phyloP scores from a whole-genome alignment of 2,329 filamentous ascomycete species.

The Nothophaeocryptopus gaeumannii region DNA sequence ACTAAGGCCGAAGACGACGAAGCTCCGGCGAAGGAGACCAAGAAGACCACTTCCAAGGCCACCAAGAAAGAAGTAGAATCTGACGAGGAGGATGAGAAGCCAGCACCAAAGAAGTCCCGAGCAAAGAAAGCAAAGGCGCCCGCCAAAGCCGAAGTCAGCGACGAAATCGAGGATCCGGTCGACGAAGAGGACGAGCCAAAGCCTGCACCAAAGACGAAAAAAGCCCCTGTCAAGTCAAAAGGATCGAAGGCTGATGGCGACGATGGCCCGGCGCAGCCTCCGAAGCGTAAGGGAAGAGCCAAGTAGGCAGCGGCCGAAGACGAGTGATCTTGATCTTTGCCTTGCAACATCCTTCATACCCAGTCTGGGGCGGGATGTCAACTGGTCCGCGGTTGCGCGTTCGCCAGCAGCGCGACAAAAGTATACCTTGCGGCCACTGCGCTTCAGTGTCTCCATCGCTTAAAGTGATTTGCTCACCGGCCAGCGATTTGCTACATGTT shows the following conservation, averaged over 20 bases:
- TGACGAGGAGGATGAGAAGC: slow-evolving; percentile 18
- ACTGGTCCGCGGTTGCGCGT: too few species aligned
- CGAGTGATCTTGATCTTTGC: background rate
- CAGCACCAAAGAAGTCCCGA: slow-evolving; percentile 25
- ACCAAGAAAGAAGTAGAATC: slow-evolving; percentile 18
- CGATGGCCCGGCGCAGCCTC: slow-evolving; percentile 31
- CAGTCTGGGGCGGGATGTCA: too few species aligned
- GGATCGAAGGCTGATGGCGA: slow-evolving; percentile 35
- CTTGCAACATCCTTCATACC: background rate
- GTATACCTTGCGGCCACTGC: too few species aligned
- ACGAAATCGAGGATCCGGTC: slow-evolving; percentile 13
- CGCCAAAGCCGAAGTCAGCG: slow-evolving; percentile 21
- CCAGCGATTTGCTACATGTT: background rate
- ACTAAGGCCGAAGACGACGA: slow-evolving; percentile 15
- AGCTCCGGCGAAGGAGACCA: slow-evolving; percentile 4
- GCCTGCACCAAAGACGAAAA: slow-evolving; percentile 28
- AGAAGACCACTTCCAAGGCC: slow-evolving; percentile 15
- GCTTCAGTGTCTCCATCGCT: too few species aligned
- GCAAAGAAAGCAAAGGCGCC: slow-evolving; percentile 31
- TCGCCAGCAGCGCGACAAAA: too few species aligned
- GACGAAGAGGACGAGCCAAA: slow-evolving; percentile 32
- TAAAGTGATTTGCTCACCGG: too few species aligned
- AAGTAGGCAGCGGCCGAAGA: slow-evolving; percentile 28
- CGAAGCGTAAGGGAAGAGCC: slow-evolving; percentile 28
- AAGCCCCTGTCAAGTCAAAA: slow-evolving; percentile 36